Evolutionary conservation across 2,329 filamentous ascomycete genomes (phyloP), one percentile per base, ranked within the genome.

Genomic region (Cadophora sp.): DNA sequence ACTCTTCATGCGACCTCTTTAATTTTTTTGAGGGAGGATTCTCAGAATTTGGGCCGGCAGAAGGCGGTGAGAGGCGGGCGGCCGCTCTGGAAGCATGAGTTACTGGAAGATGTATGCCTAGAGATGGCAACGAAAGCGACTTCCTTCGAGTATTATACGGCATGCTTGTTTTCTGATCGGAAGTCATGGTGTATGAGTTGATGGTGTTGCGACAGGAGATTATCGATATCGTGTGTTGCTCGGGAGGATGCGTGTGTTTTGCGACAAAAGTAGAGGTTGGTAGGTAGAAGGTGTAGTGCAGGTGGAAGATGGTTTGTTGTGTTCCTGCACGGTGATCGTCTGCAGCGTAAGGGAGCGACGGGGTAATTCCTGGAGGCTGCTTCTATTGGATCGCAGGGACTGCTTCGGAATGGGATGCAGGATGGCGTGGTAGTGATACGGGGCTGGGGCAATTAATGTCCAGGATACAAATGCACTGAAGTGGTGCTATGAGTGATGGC

Each of bases 121-220:
- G 87, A 74, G 94, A 97, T 69, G 93, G 92, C 77, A 98, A 85
- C 71, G 94, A 97, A 74, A 99, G 85, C 78, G 94, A 97, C 85
- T 98, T 98, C 81, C 94, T 91, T 82, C 95, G 92, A 74, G 95
- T 98, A 82, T 97, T 97, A 86, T 97, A 97, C 78, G 91, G 92
- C 93, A 97, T 97, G n/a, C 29, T 73, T 46, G 68, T 14, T 67
- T 68, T 68, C 14, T 43, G 50, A 55, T 65, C 31, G 26, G 69
- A 55, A 64, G 61, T 69, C 70, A 73, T 73, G 62, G 48, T 58
- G 51, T 48, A 34, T 53, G 53, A 37, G 48, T 26, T 43, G 62
- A 55, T 50, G 56, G 24, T 63, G 72, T 72, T 72, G 74, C 71
- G 73, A 73, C 71, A 69, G 68, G 50, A 69, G 67, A 68, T 68